Evolutionary conservation across 2,329 filamentous ascomycete species (phyloP).

Genomic region (Pseudocercospora fuligena): DNA sequence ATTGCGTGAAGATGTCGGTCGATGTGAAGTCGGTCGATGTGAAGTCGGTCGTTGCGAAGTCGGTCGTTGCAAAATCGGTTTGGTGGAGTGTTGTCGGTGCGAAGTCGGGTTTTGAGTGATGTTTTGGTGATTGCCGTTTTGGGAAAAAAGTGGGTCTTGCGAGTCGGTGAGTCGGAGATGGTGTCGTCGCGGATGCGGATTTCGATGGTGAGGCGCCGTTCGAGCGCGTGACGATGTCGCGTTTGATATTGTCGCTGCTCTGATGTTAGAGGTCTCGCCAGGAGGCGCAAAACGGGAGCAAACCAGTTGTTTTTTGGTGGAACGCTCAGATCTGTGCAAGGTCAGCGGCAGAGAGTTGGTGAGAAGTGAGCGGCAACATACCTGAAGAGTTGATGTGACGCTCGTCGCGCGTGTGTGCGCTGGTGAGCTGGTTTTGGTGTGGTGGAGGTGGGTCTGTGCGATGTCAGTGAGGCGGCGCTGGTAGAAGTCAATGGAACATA

Average conservation of each 20-base stretch:
- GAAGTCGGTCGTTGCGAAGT: neutral
- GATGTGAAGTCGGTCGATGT: neutral
- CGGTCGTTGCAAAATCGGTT: too few relatives aligned
- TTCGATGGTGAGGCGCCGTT: neutral
- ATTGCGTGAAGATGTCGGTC: neutral
- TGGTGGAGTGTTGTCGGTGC: too few relatives aligned
- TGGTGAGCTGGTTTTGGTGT: neutral
- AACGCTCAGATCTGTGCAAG: neutral
- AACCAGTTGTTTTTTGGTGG: neutral
- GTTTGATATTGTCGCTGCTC: neutral
- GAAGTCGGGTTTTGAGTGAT: neutral
- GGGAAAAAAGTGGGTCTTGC: neutral
- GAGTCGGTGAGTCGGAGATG: neutral
- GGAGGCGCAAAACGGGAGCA: neutral
- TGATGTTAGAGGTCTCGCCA: neutral
- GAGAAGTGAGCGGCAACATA: neutral
- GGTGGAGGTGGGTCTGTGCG: neutral
- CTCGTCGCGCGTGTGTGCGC: neutral
- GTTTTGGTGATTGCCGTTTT: neutral
- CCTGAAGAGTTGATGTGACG: neutral
- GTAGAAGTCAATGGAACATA: too few relatives aligned
- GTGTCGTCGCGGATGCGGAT: neutral
- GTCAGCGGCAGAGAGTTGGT: neutral
- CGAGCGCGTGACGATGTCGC: neutral
- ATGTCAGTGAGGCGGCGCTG: neutral